These are phyloP conservation scores for Colletotrichum sojae DNA, from an alignment of 2,329 filamentous ascomycete genomes.

Conservation along the genomic window DNA sequence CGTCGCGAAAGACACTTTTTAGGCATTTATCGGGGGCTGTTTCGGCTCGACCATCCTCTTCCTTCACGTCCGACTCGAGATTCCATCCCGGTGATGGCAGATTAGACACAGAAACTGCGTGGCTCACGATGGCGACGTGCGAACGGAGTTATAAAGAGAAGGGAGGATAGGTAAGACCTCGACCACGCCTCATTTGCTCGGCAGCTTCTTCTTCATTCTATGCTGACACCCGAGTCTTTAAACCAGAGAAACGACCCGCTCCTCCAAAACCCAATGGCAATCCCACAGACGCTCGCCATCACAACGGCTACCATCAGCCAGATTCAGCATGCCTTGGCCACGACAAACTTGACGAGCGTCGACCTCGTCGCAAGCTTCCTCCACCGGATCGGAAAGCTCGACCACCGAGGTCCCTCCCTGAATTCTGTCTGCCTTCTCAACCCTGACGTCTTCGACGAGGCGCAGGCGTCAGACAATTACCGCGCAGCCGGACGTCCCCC, in stretches of 20 bases:
- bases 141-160: neutral
- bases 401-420: constrained; percentile 44
- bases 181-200: too few species aligned
- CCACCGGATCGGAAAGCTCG: constrained; percentile 45
- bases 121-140: neutral
- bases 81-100: constrained; percentile 6
- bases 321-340: constrained; percentile 43
- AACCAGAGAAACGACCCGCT: neutral
- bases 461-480: constrained; percentile 47
- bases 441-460: constrained; percentile 45
- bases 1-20: neutral
- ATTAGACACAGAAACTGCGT: too few species aligned
- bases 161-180: neutral
- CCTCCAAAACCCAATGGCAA: neutral
- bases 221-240: too few species aligned
- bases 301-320: constrained; percentile 47
- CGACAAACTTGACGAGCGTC: constrained; percentile 43
- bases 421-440: constrained; percentile 50
- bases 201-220: too few species aligned
- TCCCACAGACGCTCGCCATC: constrained; percentile 35
- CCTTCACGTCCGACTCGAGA: constrained; percentile 5
- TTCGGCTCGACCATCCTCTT: neutral
- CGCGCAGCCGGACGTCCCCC: constrained; percentile 42
- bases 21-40: neutral
- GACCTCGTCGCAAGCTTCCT: constrained; percentile 48